Evolutionary conservation across 2,329 filamentous ascomycete genomes (phyloP).

Genomic region (Trematosphaeria pertusa): DNA sequence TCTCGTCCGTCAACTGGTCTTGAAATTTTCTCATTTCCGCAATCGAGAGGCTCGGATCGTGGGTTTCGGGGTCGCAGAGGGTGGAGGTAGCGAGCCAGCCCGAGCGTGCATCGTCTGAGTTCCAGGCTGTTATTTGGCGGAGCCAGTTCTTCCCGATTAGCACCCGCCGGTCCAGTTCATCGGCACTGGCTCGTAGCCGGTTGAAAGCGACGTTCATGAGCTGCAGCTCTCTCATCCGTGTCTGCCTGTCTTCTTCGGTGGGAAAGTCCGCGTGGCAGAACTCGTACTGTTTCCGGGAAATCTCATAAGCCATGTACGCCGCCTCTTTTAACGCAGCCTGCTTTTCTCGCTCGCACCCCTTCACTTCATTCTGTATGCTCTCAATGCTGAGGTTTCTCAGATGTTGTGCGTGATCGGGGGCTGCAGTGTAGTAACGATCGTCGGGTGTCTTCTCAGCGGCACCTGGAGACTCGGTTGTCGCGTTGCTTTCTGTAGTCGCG

Average conservation of each 20-base stretch:
- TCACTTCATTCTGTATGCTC: constrained; percentile 13
- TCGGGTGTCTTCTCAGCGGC: constrained; percentile 6
- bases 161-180: constrained; percentile 24
- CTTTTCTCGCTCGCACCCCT: constrained; percentile 23
- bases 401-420: constrained; percentile 29
- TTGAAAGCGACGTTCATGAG: constrained; percentile 26
- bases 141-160: constrained; percentile 24
- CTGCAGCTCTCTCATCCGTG: constrained; percentile 27
- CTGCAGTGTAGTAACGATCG: constrained; percentile 23
- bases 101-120: constrained; percentile 8
- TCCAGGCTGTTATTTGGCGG: constrained; percentile 24
- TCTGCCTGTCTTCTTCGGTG: constrained; percentile 24
- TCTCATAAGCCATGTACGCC: constrained; percentile 25
- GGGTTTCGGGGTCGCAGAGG: constrained; percentile 7
- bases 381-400: constrained; percentile 23
- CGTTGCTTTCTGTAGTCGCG: constrained; percentile 1
- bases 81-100: constrained; percentile 22
- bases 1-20: constrained; percentile 20
- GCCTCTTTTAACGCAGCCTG: constrained; percentile 24
- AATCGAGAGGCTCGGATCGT: constrained; percentile 26
- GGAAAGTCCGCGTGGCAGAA: constrained; percentile 23
- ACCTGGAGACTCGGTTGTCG: not conserved
- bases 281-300: constrained; percentile 27
- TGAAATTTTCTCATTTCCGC: constrained; percentile 27
- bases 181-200: constrained; percentile 22